Base-by-base conservation (phyloP, 2,329 filamentous ascomycete genomes). In the Cryphonectria nitschkei region DNA sequence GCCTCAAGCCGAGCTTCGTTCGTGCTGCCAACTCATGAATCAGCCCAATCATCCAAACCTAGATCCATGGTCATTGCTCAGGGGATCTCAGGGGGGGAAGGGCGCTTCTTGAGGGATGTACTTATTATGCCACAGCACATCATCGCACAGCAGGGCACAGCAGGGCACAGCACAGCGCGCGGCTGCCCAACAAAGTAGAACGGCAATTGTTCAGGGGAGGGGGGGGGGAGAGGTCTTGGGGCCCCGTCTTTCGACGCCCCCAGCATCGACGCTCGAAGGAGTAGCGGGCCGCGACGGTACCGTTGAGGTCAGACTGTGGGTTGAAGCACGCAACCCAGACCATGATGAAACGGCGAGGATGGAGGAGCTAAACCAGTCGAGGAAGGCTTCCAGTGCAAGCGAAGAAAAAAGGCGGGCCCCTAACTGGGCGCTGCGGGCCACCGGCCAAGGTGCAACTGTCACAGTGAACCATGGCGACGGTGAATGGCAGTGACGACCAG, bases 321-420 rank as follows among this genome's bases (percentile, higher is more conserved):
- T 50, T 68, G 41, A n/a, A 16, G 67, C 56, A 50, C 34, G 41
- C 58, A 56, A 39, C 67, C 56, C 56, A 62, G 58, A 43, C 67
- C 58, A 61, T 68, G 67, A 50, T 68, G 67, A 68, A 68, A 68
- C 67, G 54, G 32, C 56, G 37, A 52, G 56, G 67, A 68, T 46
- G 56, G 32, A 11, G 26, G 41, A 22, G 67, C 67, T 68, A 68
- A 68, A 58, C 58, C 67, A 29, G 46, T 13, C 41, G 26, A 62
- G 56, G 67, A 54, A 68, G 67, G 67, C 67, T 68, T 68, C 67
- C 41, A 68, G 67, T 68, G 67, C 67, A 41, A 54, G 67, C 58
- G 58, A 62, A 62, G 58, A 6, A 26, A 63, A 68, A 41, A 39
- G 29, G 41, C 32, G 56, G 58, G 41, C 66, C 66, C 26, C 26